Base-by-base conservation (phyloP, 2,329 filamentous ascomycete species). In the Ophiostoma tasmaniense region DNA sequence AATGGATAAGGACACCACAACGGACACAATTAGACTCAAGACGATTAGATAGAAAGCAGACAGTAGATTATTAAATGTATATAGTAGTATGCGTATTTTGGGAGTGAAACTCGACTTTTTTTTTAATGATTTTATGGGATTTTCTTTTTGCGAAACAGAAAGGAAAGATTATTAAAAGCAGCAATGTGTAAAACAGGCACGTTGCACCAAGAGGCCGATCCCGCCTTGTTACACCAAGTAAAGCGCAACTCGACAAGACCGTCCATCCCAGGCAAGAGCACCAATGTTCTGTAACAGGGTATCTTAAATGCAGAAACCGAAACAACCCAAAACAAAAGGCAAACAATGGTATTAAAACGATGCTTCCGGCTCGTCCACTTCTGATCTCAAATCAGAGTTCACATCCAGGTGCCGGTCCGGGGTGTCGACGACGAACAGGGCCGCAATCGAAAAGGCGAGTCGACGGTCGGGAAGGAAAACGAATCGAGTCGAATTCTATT, bases 271-370 rank as follows among this genome's bases (percentile, higher is more conserved):
- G 28, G 22, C 33, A 30, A 52, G 3, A 25, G 8, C 20, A 28
- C 20, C 13, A 50, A 59, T 39, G 59, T 67, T 50, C 69, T 66
- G 69, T 66, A 70, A 70, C 72, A 71, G 72, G 72, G 72, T 73
- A 73, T 73, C 72, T 73, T 69, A 84, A 84, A 85, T 84, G 82
- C 83, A 84, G 80, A 82, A 80, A 81, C 80, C 81, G 79, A 72
- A 64, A 71, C 65, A 80, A 78, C 81, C 80, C 76, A 66, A 68
- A 79, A 73, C 71, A 71, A 71, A 70, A 72, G 71, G 70, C 65
- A 42, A 67, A 62, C 64, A 64, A 69, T 66, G 64, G 64, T 52
- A 62, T 65, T 42, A 70, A 71, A 62, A 42, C 64, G 65, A 69
- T 70, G 66, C 66, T 68, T 69, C 45, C 65, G 64, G 64, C 39